Base-by-base conservation (phyloP, 345 rosid species). In the Moricandia arvensis region DNA sequence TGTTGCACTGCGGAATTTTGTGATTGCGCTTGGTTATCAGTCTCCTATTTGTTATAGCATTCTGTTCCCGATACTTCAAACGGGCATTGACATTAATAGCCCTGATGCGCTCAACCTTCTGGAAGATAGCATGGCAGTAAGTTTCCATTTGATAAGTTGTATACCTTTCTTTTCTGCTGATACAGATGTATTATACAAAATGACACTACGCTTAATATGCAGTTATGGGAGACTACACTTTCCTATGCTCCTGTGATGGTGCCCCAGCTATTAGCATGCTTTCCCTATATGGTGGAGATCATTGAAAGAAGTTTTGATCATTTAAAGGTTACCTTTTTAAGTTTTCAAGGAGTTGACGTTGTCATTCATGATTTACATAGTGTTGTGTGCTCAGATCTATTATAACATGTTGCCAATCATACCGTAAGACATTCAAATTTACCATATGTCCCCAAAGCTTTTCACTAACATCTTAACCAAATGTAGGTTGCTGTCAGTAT, bases 141-240 rank as follows among this genome's bases (percentile, higher is more conserved):
- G 88, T 72, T 60, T 74, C 51, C 68, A 62, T 9, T 3, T 27
- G 13, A 65, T 35, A n/a, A 75, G 5, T 33, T 57, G 24, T 15
- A 16, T 62, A 37, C 61, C 77, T 74, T 74, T 64, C 30, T 68
- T 47, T 82, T 16, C 61, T 37, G 68, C 45, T 73, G 59, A 61
- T 24, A 26, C 29, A 38, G 68, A 78, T 31, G 30, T 59, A 54
- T 64, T 37, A 68, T 78, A 75, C 74, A 58, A 24, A 68, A 21
- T 43, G 72, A 35, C 71, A 69, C 24, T 26, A 21, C 30, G 15
- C 51, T 77, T 57, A 64, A 69, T 77, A 6, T 89, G 91, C 91
- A 95, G 99, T 86, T 95, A 70, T 95, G 99, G 99, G 98, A 95
- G 73, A 89, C 93, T 53, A 85, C 97, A 49, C 84, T 95, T 79